Conservation (phyloP, 1,284 basidiomycete species). For the Xerocomus amazonicus region DNA sequence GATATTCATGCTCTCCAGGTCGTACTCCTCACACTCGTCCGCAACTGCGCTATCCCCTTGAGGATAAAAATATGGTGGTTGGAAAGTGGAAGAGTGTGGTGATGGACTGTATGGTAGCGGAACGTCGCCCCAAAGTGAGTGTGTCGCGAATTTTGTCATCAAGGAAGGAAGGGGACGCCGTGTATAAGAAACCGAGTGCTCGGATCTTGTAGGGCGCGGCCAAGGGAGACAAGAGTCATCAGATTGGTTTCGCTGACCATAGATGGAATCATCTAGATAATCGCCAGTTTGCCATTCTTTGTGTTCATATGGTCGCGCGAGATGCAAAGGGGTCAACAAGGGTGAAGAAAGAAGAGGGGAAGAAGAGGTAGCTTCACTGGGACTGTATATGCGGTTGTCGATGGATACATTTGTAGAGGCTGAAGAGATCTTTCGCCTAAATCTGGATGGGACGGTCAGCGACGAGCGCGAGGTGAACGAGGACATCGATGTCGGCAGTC, state of each 20-base stretch:
- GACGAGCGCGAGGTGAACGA: slow-evolving; percentile 10
- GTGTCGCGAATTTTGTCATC: slow-evolving; percentile 15
- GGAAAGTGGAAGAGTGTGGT: neutral
- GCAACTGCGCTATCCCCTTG: slow-evolving; percentile 12
- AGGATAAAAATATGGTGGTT: slow-evolving; percentile 1
- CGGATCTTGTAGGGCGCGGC: slow-evolving; percentile 1
- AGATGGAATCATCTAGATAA: neutral
- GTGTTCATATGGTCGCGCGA: slow-evolving; percentile 5
- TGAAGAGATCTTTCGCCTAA: slow-evolving; percentile 22
- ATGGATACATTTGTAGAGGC: slow-evolving; percentile 9
- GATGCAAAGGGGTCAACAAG: slow-evolving; percentile 13
- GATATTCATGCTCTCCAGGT: slow-evolving; percentile 34
- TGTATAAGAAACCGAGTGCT: neutral
- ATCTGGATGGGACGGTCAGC: slow-evolving; percentile 14
- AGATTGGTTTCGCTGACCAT: neutral
- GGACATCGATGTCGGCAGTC: slow-evolving; percentile 27
- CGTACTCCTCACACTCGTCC: slow-evolving; percentile 29
- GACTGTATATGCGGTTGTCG: neutral
- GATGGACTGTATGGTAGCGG: slow-evolving; percentile 1
- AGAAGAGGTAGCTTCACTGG: slow-evolving; percentile 2
- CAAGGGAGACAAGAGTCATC: slow-evolving; percentile 2
- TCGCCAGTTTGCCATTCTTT: slow-evolving; percentile 4
- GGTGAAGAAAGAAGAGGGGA: slow-evolving; percentile 20
- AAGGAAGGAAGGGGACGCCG: slow-evolving; percentile 19
- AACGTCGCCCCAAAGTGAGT: slow-evolving; percentile 1